phyloP scores from a whole-genome alignment of 1,139 yeast genomes.

The Protomyces inundatus region DNA sequence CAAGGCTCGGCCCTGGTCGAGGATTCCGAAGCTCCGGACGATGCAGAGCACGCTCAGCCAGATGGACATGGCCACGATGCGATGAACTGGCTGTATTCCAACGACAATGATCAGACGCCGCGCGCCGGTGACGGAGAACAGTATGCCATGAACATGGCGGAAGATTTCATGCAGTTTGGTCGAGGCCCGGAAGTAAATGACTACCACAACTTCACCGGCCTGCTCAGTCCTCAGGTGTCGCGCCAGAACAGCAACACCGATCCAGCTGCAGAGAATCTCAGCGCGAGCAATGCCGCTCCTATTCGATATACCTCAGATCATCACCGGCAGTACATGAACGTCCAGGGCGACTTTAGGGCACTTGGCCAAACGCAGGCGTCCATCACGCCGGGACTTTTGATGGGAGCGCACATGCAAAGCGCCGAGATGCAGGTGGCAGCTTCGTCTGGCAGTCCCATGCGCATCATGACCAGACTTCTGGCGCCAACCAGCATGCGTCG shows the following conservation, averaged over 20 bases:
- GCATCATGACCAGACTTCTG: not conserved
- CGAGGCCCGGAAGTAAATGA: not conserved
- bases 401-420: not conserved
- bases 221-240: not conserved
- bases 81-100: not conserved
- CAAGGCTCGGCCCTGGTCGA: not conserved
- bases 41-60: not conserved
- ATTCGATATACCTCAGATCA: not conserved
- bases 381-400: not conserved
- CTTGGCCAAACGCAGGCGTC: not conserved
- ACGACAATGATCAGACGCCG: not conserved
- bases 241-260: not conserved
- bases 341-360: not conserved
- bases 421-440: not conserved
- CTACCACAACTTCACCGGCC: not conserved
- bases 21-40: not conserved
- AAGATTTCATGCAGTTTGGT: not conserved
- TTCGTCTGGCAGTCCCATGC: not conserved
- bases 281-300: not conserved
- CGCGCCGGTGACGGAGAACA: not conserved
- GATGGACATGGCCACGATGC: not conserved
- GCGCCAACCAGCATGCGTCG: constrained; percentile 1
- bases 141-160: not conserved
- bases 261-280: not conserved
- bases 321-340: not conserved